Base-by-base conservation (phyloP, 805 yeast genomes). In the Suhomyces faveliae region DNA sequence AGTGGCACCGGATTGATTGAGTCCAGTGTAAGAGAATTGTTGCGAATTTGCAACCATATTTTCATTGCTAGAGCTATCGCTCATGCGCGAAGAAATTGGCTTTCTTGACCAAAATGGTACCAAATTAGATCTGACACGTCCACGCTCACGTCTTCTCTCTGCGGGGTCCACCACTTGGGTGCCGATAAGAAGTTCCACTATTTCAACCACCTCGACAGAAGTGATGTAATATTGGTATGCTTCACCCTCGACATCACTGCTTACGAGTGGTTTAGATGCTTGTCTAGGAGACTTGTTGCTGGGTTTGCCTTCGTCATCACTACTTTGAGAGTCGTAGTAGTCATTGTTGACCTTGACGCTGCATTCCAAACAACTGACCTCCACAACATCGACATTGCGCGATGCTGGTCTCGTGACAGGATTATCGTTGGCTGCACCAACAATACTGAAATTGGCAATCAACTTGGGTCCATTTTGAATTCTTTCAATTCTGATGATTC, bases 31-130 rank as follows among this genome's bases (percentile, higher is more conserved):
- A 19, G 24, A 41, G 35, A 11, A 33, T 4, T 33, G 43, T 17
- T 25, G 45, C 12, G 40, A 40, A n/a, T 48, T 44, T n/a, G 49
- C 40, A 17, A 22, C 40, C 23, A 21, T 17, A 25, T 40, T 40
- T 4, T 24, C 30, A 12, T 15, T 40, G 43, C 13, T 27, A 11
- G 29, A 24, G 8, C 30, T 29, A 39, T 70, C 71, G 47, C 69
- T 69, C 63, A 62, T 59, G 40, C 69, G 60, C 4, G 84, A 76
- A 38, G 78, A 71, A 42, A 81, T 75, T 17, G 86, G 83, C 54
- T 71, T 79, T 60, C 77, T 79, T 21, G 80, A 75, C 87, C 87
- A 83, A 59, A 80, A 83, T 4, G 85, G 85, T 47, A 82, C 84
- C 64, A 83, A 67, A 55, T 83, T 83, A 40, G 84, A 79, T 63